Conservation (phyloP, 1,284 basidiomycete species). For the Pyrrhoderma noxium region DNA sequence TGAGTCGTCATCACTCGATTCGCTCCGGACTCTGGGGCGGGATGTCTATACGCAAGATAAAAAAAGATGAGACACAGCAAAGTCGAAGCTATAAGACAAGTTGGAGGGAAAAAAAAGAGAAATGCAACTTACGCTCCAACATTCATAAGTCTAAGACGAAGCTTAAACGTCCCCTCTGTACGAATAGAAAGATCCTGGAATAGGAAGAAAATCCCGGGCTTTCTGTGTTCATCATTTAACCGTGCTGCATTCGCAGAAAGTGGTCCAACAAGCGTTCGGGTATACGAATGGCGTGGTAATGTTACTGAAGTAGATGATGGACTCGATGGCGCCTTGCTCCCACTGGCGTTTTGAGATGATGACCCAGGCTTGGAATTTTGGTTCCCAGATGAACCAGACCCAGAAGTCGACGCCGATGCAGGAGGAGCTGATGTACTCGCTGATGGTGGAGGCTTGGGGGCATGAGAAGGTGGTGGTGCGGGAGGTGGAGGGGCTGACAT, state of each 20-base stretch:
- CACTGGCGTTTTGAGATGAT: conserved; percentile 29
- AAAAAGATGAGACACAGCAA: conserved; percentile 14
- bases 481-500: conserved; percentile 32
- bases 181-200: conserved; percentile 84
- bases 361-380: neutral
- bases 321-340: conserved; percentile 24
- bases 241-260: conserved; percentile 79
- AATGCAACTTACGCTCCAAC: conserved; percentile 64
- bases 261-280: conserved; percentile 82
- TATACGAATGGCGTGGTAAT: conserved; percentile 61
- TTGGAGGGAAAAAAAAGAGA: conserved; percentile 14
- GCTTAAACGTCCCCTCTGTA: conserved; percentile 77
- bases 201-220: conserved; percentile 80
- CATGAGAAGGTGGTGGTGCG: conserved; percentile 21
- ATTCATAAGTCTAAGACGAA: conserved; percentile 78
- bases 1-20: conserved; percentile 51
- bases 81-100: conserved; percentile 7
- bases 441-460: conserved; percentile 21
- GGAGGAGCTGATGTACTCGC: neutral
- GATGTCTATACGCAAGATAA: conserved; percentile 39
- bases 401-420: neutral
- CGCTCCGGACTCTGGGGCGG: conserved; percentile 66
- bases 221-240: conserved; percentile 74
- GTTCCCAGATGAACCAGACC: too few relatives aligned
- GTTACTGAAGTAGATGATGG: conserved; percentile 30